Evolutionary conservation across 441 rosid genomes (phyloP).

Genomic region (Capsella rubella): DNA sequence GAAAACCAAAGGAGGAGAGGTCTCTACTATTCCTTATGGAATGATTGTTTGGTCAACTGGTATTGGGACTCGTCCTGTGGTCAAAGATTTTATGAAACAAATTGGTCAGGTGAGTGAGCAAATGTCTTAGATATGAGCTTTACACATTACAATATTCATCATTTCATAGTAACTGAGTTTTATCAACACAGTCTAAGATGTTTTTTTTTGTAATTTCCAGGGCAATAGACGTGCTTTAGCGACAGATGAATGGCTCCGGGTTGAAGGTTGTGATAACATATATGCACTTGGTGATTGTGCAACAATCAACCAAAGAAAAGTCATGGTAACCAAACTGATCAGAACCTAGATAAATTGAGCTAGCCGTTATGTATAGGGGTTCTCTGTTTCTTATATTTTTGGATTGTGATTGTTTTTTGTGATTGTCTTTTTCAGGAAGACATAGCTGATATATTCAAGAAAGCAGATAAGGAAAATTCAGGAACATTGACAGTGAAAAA

Average conservation of each 20-base stretch:
- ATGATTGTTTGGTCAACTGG: conserved; percentile 96
- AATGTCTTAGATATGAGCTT: background rate
- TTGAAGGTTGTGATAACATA: conserved; percentile 62
- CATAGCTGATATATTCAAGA: conserved; percentile 65
- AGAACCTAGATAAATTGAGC: background rate
- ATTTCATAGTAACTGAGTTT: background rate
- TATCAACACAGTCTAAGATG: background rate
- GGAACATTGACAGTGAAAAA: conserved; percentile 76
- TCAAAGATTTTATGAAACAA: conserved; percentile 83
- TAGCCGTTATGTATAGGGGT: background rate
- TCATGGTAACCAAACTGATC: conserved; percentile 59
- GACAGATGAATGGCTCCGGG: conserved; percentile 91
- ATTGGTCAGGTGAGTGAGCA: conserved; percentile 70
- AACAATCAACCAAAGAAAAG: conserved; percentile 82
- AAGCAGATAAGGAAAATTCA: conserved; percentile 84
- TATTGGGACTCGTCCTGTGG: conserved; percentile 74
- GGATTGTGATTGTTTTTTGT: background rate
- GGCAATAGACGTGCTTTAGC: conserved; percentile 77
- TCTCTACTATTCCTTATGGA: conserved; percentile 67
- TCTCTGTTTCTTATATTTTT: background rate
- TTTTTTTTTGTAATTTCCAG: conserved; percentile 42
- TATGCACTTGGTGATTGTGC: conserved; percentile 95
- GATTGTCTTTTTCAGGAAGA: conserved; percentile 61
- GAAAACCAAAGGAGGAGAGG: conserved; percentile 60
- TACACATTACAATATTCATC: background rate